Evolutionary conservation across 202 grass and related monocot species (phyloP).

Genomic region (Carex sylvatica): DNA sequence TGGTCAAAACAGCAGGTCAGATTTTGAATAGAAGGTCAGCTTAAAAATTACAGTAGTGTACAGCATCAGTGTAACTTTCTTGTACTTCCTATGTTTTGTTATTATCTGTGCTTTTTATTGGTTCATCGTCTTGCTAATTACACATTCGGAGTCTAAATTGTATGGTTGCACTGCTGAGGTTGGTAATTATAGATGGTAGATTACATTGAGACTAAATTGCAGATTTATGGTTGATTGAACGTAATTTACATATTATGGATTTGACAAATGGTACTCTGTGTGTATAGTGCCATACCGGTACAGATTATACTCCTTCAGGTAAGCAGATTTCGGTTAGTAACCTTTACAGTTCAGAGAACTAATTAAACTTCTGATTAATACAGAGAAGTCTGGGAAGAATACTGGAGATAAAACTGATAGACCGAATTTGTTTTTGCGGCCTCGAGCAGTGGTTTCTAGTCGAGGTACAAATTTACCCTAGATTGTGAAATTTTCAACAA

Average conservation of each 20-base stretch:
- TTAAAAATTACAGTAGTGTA: background rate
- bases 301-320: background rate
- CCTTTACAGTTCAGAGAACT: background rate
- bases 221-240: background rate
- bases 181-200: background rate
- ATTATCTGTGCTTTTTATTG: background rate
- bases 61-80: background rate
- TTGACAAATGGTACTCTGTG: background rate
- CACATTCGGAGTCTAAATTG: background rate
- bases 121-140: background rate
- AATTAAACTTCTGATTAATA: background rate
- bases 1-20: background rate
- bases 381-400: constrained; percentile 1
- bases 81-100: background rate
- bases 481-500: background rate
- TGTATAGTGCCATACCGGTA: background rate
- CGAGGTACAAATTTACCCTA: constrained; percentile 3
- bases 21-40: background rate
- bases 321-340: background rate
- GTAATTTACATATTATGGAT: background rate
- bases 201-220: background rate
- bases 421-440: background rate
- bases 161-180: background rate
- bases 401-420: constrained; percentile 18
- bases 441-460: constrained; percentile 26